Conservation (phyloP, 768 basidiomycete genomes). For the Calocera viscosa region DNA sequence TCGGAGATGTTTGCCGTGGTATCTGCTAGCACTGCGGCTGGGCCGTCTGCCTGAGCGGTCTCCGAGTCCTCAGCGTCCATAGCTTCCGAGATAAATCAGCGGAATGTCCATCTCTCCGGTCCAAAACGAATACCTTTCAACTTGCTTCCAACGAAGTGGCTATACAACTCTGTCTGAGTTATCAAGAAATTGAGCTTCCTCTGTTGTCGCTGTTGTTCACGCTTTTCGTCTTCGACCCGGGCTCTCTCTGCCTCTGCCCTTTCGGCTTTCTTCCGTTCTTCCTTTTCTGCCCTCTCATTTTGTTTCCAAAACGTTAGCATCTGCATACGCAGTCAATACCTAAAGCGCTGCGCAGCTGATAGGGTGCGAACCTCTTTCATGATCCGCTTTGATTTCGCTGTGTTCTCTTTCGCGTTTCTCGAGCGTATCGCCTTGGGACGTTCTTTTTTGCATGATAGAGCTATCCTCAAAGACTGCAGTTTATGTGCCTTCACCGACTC, state of each 20-base stretch:
- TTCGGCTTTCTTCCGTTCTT: conserved; percentile 83
- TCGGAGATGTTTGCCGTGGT: conserved; percentile 2
- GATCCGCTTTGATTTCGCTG: background rate
- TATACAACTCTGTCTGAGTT: conserved; percentile 96
- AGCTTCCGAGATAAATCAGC: conserved; percentile 3
- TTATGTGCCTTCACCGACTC: background rate
- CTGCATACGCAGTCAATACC: conserved; percentile 26
- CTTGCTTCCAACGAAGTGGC: conserved; percentile 97
- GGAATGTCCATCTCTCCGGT: background rate
- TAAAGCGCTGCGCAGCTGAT: background rate
- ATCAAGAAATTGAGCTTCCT: conserved; percentile 97
- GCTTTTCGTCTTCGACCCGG: conserved; percentile 80
- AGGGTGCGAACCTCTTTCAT: conserved; percentile 1
- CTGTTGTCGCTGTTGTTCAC: conserved; percentile 86
- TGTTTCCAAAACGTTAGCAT: conserved; percentile 97
- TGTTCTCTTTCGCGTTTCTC: background rate
- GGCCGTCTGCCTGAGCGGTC: background rate
- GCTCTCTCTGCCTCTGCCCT: conserved; percentile 84
- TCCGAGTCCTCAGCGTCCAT: background rate
- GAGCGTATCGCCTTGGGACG: conserved; percentile 6
- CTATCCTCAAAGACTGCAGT: background rate
- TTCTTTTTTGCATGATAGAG: background rate
- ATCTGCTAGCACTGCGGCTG: background rate
- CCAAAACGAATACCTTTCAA: conserved; percentile 28
- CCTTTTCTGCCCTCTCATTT: conserved; percentile 92